Conservation (phyloP, 2,329 filamentous ascomycete species). For the Cladosporium halotolerans region DNA sequence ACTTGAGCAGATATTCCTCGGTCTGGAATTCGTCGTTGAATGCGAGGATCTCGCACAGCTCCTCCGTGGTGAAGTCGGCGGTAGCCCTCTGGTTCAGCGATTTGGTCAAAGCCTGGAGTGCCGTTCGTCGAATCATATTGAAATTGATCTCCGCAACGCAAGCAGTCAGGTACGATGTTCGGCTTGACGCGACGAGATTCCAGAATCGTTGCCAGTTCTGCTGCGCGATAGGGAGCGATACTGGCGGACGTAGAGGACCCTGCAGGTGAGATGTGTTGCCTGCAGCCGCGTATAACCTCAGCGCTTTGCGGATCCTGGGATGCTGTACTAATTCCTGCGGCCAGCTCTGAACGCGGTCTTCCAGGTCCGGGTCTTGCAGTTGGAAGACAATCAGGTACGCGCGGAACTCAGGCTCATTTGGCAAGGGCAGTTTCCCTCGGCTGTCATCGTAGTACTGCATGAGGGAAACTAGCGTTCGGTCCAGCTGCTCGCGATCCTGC, state of each 20-base stretch:
- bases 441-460: constrained; percentile 56
- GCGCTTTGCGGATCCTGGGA: constrained; percentile 48
- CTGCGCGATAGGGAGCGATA: constrained; percentile 47
- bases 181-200: constrained; percentile 47
- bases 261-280: constrained; percentile 48
- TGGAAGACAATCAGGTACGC: constrained; percentile 56
- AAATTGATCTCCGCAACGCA: constrained; percentile 61
- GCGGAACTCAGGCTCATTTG: constrained; percentile 58
- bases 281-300: constrained; percentile 52
- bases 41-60: constrained; percentile 46
- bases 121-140: constrained; percentile 50
- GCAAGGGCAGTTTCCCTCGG: constrained; percentile 42
- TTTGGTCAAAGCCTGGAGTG: constrained; percentile 48
- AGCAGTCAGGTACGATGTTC: constrained; percentile 56
- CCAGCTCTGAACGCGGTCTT: constrained; percentile 53
- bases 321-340: constrained; percentile 46
- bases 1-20: constrained; percentile 47
- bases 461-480: constrained; percentile 55
- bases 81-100: constrained; percentile 24
- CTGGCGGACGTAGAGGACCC: constrained; percentile 45
- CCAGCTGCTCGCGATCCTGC: constrained; percentile 59
- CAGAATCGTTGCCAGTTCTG: constrained; percentile 56
- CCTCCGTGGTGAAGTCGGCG: constrained; percentile 51
- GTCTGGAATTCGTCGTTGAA: constrained; percentile 53
- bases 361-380: constrained; percentile 50